A percentile compares a stretch with the other conserved stretches of the same genome.
Conservation (phyloP, 257 asterid species). For the Pogostemon cablin region DNA sequence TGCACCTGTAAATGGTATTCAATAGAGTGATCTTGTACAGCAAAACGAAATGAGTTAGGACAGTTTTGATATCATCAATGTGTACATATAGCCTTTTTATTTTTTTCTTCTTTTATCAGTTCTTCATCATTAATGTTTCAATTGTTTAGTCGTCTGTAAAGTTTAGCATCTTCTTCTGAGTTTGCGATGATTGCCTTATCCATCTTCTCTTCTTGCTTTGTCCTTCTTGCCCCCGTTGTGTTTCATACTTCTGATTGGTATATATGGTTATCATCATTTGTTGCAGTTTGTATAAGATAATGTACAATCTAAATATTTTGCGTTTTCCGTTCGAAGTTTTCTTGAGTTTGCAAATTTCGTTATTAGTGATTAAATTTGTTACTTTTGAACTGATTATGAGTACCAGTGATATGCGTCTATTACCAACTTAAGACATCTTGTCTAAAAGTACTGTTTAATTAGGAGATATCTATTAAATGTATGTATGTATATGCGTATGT, state of each 20-base stretch:
- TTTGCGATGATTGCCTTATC: not conserved
- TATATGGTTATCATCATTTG: constrained; percentile 2
- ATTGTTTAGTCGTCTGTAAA: constrained; percentile 27
- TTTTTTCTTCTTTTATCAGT: not conserved
- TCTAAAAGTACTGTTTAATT: no score
- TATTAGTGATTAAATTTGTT: not conserved
- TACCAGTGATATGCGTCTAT: not conserved
- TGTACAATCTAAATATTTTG: not conserved
- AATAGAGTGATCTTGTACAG: constrained; percentile 46
- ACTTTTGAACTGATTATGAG: no score
- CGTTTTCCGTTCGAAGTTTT: not conserved
- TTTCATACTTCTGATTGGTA: not conserved
- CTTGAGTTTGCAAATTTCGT: not conserved
- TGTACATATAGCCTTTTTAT: constrained; percentile 32
- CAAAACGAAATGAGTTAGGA: constrained; percentile 59
- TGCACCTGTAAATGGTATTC: constrained; percentile 45
- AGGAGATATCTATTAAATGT: no score
- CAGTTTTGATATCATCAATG: constrained; percentile 56
- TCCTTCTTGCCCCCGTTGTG: not conserved
- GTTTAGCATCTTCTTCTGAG: constrained; percentile 18
- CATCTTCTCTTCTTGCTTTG: not conserved
- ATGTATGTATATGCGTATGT: not conserved
- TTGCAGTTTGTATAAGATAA: constrained; percentile 11
- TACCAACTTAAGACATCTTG: no score
- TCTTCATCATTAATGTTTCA: constrained; percentile 29